Base-by-base conservation (phyloP, 176 grass and related monocot genomes). In the Eragrostis curvula region DNA sequence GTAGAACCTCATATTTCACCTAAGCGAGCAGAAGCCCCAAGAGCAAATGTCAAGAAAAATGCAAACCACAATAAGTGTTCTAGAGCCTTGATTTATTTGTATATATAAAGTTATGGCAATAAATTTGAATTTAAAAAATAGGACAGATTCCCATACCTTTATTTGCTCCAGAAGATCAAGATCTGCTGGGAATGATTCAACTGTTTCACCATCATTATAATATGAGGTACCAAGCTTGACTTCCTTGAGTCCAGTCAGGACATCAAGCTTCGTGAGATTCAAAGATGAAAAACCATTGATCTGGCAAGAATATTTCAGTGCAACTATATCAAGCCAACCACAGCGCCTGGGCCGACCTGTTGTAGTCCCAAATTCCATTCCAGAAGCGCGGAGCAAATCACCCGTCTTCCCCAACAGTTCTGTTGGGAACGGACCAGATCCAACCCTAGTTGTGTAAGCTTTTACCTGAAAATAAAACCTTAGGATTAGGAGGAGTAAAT, bases 361-460 rank as follows among this genome's bases (percentile, higher is more conserved):
- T 9, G 92, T 98, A 2, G 96, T 95, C 32, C 96, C 96, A 18
- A 98, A 98, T 64, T 95, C 96, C 96, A 95, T 89, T 74, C 96
- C 96, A 50, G 88, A 84, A 42, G 85, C 75, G 0, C 90, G 85
- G 23, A 98, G 92, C 20, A 85, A 53, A 69, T 98, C 96, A 0
- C 96, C 96, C 23, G 39, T 78, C 32, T 91, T 89, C 32, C 92
- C 90, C 58, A 98, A 30, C 17, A 98, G 68, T 87, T 98, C 92
- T 44, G 96, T 95, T 51, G 92, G 96, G 82, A 95, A 98, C 66
- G 96, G 92, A 48, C 96, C 96, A 18, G 88, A 95, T 32, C 96
- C 96, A 42, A 98, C 92, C 82, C 96, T 91, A 70, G 92, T 95
- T 51, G 96, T 98, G 50, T 98, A 98, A 67, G 92, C 88, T 93